phyloP scores from a whole-genome alignment of 345 rosid genomes.

The Hevea brasiliensis region DNA sequence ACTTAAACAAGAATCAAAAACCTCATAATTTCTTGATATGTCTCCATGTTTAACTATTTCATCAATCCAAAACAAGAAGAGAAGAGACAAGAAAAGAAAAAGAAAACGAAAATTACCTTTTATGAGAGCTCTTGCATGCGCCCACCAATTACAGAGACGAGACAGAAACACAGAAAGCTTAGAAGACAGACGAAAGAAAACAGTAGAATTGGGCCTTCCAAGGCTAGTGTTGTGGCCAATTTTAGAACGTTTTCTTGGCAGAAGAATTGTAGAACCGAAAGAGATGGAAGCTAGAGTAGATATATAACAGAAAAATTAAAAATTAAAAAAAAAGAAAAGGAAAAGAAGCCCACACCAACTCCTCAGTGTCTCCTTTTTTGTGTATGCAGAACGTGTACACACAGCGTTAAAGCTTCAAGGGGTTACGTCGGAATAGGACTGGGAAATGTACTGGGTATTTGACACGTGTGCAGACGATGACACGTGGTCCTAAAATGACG shows the following conservation, averaged over 20 bases:
- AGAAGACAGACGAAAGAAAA: neutral
- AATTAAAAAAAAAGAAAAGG: no score
- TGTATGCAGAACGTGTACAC: slow-evolving; percentile 1
- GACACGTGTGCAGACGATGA: slow-evolving; percentile 19
- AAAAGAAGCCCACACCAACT: neutral
- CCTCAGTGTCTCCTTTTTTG: neutral
- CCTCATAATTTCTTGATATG: no score
- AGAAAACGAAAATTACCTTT: neutral
- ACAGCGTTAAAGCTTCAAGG: neutral
- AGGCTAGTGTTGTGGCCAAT: slow-evolving; percentile 10
- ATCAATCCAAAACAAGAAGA: neutral
- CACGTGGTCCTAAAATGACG: slow-evolving; percentile 12
- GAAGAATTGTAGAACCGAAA: slow-evolving; percentile 17
- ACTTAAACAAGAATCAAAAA: neutral
- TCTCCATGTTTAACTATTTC: neutral
- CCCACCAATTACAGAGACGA: no score
- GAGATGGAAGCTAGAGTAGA: slow-evolving; percentile 6
- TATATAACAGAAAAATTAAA: neutral
- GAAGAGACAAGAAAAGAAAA: no score
- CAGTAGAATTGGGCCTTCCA: slow-evolving; percentile 1
- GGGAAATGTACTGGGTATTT: neutral
- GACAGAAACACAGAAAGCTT: neutral
- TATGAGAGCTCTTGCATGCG: neutral
- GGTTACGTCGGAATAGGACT: neutral
- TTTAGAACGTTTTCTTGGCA: slow-evolving; percentile 25